Evolutionary conservation across 176 grass and related monocot genomes (phyloP), one percentile per base, ranked within the genome.

Genomic region (Oryza nivara): DNA sequence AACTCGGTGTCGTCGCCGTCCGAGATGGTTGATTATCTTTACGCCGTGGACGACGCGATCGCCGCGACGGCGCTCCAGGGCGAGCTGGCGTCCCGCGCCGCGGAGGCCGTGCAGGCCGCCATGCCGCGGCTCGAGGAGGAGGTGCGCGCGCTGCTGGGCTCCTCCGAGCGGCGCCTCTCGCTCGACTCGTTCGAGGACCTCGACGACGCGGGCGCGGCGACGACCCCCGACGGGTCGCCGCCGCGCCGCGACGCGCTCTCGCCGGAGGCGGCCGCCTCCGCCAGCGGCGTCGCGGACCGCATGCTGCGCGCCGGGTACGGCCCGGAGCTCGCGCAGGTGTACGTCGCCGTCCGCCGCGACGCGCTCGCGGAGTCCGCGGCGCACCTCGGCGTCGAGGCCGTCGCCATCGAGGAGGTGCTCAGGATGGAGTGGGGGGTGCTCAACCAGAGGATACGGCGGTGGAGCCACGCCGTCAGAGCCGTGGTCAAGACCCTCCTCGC

Each of bases 91-190:
- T 79, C 78, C 60, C 85, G 89, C 48, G 96, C 96, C 11, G 83
- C 90, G 11, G 79, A 74, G 8, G 83, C 83, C 54, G 85, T 98
- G 77, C 96, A 94, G 74, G 75, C 87, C 43, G 93, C 93, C 64
- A 93, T 93, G 88, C 65, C 83, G 16, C 93, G 93, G 8, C 82
- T 98, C 28, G 96, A 92, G 77, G 96, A 98, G 66, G 93, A 98
- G 91, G 88, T 78, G 32, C 89, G 83, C 20, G 73, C 87, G 40
- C 77, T 98, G 40, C 93, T 98, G 19, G 25, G 9, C 43, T 90
- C 83, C 16, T 70, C 82, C 8, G 14, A 82, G 19, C 77, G 66
- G 9, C 76, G 86, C 28, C 84, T 78, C 77, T 84, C 91, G 14
- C 49, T 90, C 20, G 92, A 88, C 56, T 79, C 34, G 52, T 45